phyloP scores from a whole-genome alignment of 805 yeast species.

The Candida silvicultrix region DNA sequence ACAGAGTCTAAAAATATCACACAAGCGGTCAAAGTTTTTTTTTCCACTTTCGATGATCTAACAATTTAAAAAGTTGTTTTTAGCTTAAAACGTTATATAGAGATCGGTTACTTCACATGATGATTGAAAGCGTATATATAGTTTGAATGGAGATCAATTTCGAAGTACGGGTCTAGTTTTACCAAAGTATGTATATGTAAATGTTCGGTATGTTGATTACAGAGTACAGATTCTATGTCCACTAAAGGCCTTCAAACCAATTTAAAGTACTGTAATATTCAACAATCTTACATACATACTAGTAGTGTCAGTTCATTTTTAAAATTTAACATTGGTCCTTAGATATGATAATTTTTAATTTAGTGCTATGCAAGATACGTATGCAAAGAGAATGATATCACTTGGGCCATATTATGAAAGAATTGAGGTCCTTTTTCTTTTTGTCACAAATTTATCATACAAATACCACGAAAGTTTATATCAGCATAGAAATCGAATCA shows the following conservation, averaged over 20 bases:
- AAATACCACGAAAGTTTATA: not conserved
- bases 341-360: not conserved
- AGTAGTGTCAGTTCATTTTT: not conserved
- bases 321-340: too few species aligned
- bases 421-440: not conserved
- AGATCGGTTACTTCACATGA: too few species aligned
- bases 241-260: not conserved
- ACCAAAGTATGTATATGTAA: not conserved
- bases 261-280: too few species aligned
- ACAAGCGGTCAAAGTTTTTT: too few species aligned
- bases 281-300: too few species aligned
- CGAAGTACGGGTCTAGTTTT: not conserved
- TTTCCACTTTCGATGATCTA: too few species aligned
- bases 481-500: not conserved
- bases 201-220: not conserved
- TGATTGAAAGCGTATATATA: not conserved
- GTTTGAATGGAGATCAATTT: not conserved
- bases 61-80: too few species aligned
- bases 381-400: not conserved
- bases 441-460: not conserved
- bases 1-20: too few species aligned
- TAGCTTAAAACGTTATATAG: too few species aligned
- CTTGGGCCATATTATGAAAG: not conserved
- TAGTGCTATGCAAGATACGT: not conserved
- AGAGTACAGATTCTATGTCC: not conserved